Evolutionary conservation across 2,329 filamentous ascomycete species (phyloP), one percentile per base, ranked within the genome.

Genomic region (Macrophomina tecta): DNA sequence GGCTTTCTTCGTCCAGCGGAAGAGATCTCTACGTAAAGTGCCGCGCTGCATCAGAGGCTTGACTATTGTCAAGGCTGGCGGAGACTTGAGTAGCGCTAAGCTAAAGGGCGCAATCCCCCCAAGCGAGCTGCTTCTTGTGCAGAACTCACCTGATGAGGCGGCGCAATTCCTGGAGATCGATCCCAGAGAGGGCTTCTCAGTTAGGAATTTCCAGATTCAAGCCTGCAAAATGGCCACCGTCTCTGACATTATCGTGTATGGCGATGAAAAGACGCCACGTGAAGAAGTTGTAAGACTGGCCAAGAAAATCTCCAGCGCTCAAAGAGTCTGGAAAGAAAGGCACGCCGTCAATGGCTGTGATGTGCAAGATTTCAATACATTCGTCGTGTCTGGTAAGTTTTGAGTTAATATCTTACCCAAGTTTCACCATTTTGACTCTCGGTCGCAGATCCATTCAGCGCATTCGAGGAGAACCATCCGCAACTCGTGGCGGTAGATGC

Each of bases 161-260:
- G 80, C 86, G 52, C 84, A 89, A 28, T 97, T 99, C 74, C 81
- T 93, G 68, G 92, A 97, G 51, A 86, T 90, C 48, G 95, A 99
- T 74, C 95, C 95, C 1, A 86, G 83, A 66, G 92, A 97, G 70
- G 95, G 95, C 8, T 98, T 98, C 76, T 97, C 93, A 4, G 94
- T 98, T 51, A 89, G 95, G 53, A 98, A 98, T 77, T 99, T 99
- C 75, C 94, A 98, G 73, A 98, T 98, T 46, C 95, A 99, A 78
- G 87, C 92, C 0, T 91, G 91, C 67, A 99, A 99, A 78, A 83
- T 92, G 70, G 94, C 94, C 65, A 88, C 91, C 70, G 87, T 95
- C 8, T 97, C 94, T 0, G 95, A 99, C 76, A 92, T 99, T 70
- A 86, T 99, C 48, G 87, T 99, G 0, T 99, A 99, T 75, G 93